These are phyloP conservation scores for Heliamphora pulchella DNA, from an alignment of 179 eudicot species.

Conservation along the genomic window DNA sequence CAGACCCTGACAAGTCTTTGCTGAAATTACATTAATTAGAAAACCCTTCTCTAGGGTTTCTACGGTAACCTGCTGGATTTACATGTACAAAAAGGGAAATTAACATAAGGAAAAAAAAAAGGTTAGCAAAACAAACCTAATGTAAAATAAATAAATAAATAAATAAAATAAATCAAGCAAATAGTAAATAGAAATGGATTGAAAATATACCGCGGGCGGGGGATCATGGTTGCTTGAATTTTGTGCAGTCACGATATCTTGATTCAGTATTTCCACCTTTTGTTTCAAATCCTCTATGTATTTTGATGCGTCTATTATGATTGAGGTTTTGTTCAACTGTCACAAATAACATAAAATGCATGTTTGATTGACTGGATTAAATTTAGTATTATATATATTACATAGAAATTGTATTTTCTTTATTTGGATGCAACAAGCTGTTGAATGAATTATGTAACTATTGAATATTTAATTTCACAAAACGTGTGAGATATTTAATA, in stretches of 20 bases:
- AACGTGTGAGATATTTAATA: no score
- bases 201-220: conserved; percentile 37
- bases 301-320: conserved; percentile 73
- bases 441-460: no score
- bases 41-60: conserved; percentile 76
- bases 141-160: no score
- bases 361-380: background rate
- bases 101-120: background rate
- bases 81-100: background rate
- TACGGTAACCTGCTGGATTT: conserved; percentile 55
- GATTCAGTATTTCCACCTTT: conserved; percentile 64
- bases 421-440: no score
- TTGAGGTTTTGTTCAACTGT: conserved; percentile 59
- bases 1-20: conserved; percentile 49
- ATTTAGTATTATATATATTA: no score
- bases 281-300: conserved; percentile 73
- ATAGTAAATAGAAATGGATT: background rate
- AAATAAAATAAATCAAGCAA: background rate
- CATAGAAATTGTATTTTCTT: no score
- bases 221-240: conserved; percentile 37
- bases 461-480: no score
- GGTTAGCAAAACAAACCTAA: background rate
- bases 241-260: conserved; percentile 39
- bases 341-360: conserved; percentile 4
- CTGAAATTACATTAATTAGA: conserved; percentile 50